Conservation (phyloP, 805 yeast species). For the Diddensiella transvaalensis region DNA sequence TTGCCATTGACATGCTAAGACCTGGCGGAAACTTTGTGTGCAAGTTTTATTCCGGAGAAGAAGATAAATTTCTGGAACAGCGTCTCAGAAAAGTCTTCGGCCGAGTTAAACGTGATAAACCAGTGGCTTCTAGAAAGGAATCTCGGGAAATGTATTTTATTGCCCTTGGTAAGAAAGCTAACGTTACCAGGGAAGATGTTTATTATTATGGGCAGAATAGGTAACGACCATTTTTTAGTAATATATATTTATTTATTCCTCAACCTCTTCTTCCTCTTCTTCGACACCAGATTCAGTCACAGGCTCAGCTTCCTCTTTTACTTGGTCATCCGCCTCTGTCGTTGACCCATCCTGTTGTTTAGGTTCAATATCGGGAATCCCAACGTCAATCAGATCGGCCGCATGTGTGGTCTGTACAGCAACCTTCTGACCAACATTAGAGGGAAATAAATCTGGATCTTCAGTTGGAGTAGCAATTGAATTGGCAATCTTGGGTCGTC, state of each 20-base stretch:
- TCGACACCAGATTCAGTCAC: slow-evolving; percentile 24
- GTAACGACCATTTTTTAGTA: background rate
- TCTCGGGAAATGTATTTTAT: slow-evolving; percentile 83
- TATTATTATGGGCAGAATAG: slow-evolving; percentile 4
- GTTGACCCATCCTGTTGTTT: slow-evolving; percentile 29
- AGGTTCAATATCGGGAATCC: slow-evolving; percentile 26
- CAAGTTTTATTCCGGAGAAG: slow-evolving; percentile 81
- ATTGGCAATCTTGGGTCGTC: slow-evolving; percentile 56
- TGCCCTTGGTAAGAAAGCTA: slow-evolving; percentile 47
- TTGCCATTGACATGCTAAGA: slow-evolving; percentile 66
- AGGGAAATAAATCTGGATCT: slow-evolving; percentile 36
- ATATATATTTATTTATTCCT: slow-evolving; percentile 8
- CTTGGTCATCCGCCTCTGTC: slow-evolving; percentile 26
- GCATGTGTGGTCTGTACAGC: slow-evolving; percentile 17
- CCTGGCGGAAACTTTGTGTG: slow-evolving; percentile 73
- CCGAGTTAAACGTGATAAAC: slow-evolving; percentile 68
- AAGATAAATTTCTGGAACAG: slow-evolving; percentile 61
- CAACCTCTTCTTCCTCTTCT: slow-evolving; percentile 23
- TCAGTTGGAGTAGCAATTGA: slow-evolving; percentile 50
- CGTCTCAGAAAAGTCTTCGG: slow-evolving; percentile 57
- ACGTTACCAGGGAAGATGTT: slow-evolving; percentile 22
- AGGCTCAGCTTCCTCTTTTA: slow-evolving; percentile 16
- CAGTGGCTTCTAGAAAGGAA: slow-evolving; percentile 72
- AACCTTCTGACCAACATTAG: slow-evolving; percentile 25
- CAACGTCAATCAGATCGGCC: slow-evolving; percentile 41